A percentile compares a stretch with the other conserved stretches of the same genome.
These are phyloP conservation scores for Leucosporidium yakuticum DNA, from an alignment of 768 basidiomycete species.

Conservation along the genomic window DNA sequence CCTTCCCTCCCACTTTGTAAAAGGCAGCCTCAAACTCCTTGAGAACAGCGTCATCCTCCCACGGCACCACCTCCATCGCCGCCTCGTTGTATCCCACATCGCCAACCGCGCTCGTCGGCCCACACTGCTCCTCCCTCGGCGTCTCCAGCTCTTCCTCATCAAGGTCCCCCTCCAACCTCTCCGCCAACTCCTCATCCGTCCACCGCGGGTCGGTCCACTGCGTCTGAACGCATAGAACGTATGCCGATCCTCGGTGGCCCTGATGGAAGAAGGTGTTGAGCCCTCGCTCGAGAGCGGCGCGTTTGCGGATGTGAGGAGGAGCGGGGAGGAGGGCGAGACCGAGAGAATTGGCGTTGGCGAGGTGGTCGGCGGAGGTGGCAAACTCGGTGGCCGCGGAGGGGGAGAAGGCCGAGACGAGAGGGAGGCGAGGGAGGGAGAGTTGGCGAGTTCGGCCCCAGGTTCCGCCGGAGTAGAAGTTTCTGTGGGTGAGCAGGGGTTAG, in stretches of 20 bases:
- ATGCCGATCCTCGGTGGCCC: conserved; percentile 3
- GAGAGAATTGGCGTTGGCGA: conserved; percentile 40
- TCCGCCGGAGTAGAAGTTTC: conserved; percentile 34
- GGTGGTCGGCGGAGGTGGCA: conserved; percentile 31
- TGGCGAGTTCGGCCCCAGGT: conserved; percentile 38
- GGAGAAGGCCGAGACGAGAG: not conserved
- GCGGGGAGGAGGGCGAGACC: conserved; percentile 40
- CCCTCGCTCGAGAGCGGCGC: conserved; percentile 7
- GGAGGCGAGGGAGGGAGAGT: not conserved
- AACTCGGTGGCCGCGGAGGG: not conserved
- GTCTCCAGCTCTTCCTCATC: not conserved
- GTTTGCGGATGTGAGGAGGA: not conserved
- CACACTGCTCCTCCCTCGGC: no score
- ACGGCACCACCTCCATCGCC: not conserved
- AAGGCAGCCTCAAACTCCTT: conserved; percentile 24
- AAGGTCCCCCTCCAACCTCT: no score
- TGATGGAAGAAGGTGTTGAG: conserved; percentile 14
- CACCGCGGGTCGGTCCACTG: not conserved
- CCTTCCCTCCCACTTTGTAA: conserved; percentile 27
- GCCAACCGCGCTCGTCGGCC: no score
- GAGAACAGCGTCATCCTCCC: conserved; percentile 28
- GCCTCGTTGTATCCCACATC: not conserved
- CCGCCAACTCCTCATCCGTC: not conserved
- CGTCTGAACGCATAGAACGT: conserved; percentile 23
- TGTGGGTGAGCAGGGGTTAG: not conserved